Base-by-base conservation (phyloP, 2,329 filamentous ascomycete genomes). In the Botryotinia globosa region DNA sequence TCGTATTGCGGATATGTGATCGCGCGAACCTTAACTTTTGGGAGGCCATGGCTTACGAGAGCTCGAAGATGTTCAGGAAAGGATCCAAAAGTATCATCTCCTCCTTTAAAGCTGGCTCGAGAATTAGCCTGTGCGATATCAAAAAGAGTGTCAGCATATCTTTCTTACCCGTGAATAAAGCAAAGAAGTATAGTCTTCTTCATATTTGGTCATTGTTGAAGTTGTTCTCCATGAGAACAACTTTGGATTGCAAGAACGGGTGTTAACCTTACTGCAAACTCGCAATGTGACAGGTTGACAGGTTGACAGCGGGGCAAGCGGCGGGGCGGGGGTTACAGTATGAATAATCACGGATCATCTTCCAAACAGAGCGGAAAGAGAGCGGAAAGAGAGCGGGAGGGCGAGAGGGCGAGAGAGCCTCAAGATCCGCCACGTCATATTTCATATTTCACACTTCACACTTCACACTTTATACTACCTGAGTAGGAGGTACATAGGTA, bases 121-220 rank as follows among this genome's bases (percentile, higher is more conserved):
- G 74, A 69, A 69, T 70, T 56, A 66, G n/a, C 58, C 48, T 72
- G 54, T n/a, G 32, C 62, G 61, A 25, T 7, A 7, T 64, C n/a
- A 8, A 72, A 25, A 45, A 75, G 12, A 61, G 12, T 2, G 20
- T 20, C 16, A 3, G 10, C 32, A 78, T 59, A 79, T 90, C 89
- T 87, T 96, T 94, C 87, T 96, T 94, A 97, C 80, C 93, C 93
- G 82, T 97, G 93, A 74, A 96, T 93, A 82, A 96, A 96, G 80
- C 92, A 92, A 74, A 97, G 84, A 56, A 97, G 83, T 54, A 97
- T 83, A 73, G 92, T 96, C 84, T 93, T 94, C 85, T 91, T 92
- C 88, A 90, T 91, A 74, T 82, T 88, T 66, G 56, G 61, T 63
- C 58, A 63, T 63, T 45, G 42, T 63, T 42, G 44, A 42, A 29